A percentile compares a stretch with the other conserved stretches of the same genome.
Evolutionary conservation across 1,284 basidiomycete genomes (phyloP).

Genomic region (Cutaneotrichosporon cutaneum): DNA sequence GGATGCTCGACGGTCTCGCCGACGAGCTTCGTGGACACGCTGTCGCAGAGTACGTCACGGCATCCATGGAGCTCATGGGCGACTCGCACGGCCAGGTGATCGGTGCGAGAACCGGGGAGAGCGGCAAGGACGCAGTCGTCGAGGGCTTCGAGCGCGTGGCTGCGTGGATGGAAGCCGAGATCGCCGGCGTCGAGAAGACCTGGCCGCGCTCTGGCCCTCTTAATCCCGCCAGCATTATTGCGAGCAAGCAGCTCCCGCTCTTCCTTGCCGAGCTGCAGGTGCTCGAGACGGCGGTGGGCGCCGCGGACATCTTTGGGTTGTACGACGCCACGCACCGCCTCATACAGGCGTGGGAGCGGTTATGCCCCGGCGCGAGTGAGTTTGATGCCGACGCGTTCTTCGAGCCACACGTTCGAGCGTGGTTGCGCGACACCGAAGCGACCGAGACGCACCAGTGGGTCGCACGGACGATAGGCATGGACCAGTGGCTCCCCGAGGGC

Average conservation of each 20-base stretch:
- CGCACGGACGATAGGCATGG: conserved; percentile 49
- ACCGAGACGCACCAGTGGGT: conserved; percentile 52
- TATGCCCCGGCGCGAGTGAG: conserved; percentile 39
- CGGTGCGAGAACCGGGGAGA: conserved; percentile 23
- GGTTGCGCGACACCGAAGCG: conserved; percentile 48
- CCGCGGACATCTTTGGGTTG: conserved; percentile 46
- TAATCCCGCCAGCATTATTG: conserved; percentile 46
- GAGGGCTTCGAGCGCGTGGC: conserved; percentile 48
- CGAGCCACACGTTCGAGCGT: conserved; percentile 51
- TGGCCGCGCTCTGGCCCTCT: conserved; percentile 40
- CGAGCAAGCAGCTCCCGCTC: conserved; percentile 49
- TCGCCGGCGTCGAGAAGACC: conserved; percentile 35
- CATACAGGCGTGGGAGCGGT: conserved; percentile 43
- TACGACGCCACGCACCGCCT: conserved; percentile 48
- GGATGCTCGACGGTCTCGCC: conserved; percentile 28
- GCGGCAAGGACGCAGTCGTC: conserved; percentile 34
- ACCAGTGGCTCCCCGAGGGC: conserved; percentile 51
- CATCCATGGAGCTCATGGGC: conserved; percentile 34
- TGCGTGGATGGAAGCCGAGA: conserved; percentile 47
- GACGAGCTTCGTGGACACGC: conserved; percentile 46
- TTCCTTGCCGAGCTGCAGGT: conserved; percentile 51
- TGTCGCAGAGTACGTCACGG: conserved; percentile 47
- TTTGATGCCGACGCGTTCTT: conserved; percentile 52
- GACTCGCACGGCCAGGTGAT: conserved; percentile 24
- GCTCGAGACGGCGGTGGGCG: conserved; percentile 42